These are phyloP conservation scores for Ceratocystis diversiconidia DNA, from an alignment of 2,329 filamentous ascomycete species.

Conservation along the genomic window DNA sequence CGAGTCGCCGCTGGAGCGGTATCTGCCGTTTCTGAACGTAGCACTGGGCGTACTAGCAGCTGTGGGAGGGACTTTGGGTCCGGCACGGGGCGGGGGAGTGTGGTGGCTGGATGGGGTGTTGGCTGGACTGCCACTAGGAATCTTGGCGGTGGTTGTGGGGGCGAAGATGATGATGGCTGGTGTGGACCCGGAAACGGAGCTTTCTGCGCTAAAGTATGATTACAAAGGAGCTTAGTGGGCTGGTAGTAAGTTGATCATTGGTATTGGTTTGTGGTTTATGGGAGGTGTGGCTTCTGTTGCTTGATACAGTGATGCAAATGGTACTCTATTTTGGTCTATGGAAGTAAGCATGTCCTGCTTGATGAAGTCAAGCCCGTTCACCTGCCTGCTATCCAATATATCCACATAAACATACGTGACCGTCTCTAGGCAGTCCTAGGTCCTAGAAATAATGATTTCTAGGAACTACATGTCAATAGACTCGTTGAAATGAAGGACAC, in stretches of 20 bases:
- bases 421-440: neutral
- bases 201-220: conserved; percentile 47
- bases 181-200: conserved; percentile 52
- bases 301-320: neutral
- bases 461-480: conserved; percentile 55
- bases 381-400: neutral
- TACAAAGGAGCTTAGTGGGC: conserved; percentile 48
- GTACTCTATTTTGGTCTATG: conserved; percentile 8
- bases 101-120: conserved; percentile 31
- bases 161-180: conserved; percentile 53
- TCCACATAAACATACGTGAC: neutral
- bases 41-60: conserved; percentile 40
- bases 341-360: neutral
- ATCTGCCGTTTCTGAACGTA: conserved; percentile 47
- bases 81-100: conserved; percentile 25
- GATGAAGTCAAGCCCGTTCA: neutral
- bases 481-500: conserved; percentile 84
- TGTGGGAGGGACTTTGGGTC: conserved; percentile 21
- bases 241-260: neutral
- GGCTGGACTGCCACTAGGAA: conserved; percentile 38
- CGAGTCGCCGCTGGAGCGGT: conserved; percentile 37
- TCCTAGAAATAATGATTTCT: neutral
- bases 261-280: neutral
- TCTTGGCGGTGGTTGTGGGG: conserved; percentile 46
- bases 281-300: neutral